Base-by-base conservation (phyloP, 2,329 filamentous ascomycete genomes). In the Aspergillus glaucus region DNA sequence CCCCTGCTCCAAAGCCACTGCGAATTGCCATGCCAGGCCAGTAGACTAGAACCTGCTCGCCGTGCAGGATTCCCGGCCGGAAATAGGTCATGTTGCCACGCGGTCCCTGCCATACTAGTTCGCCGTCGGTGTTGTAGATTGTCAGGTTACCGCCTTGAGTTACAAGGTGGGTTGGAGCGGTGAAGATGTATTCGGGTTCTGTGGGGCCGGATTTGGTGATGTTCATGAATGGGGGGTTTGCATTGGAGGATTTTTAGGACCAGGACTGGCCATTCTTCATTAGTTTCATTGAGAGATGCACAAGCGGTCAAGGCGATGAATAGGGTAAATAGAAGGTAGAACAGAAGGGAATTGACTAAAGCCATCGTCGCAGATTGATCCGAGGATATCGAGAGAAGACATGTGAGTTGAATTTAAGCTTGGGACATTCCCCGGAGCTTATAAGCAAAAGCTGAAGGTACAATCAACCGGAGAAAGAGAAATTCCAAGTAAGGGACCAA, bases 91-190 rank as follows among this genome's bases (percentile, higher is more conserved):
- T 55, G 17, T 55, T 48, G 17, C 47, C 54, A 12, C 44, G 44
- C 5, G 57, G 55, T 3, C 59, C 58, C 39, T 57, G 52, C 54
- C 57, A 64, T 34, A 64, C 51, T 3, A 64, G 54, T n/a, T 62
- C 41, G 36, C 61, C 61, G 30, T 56, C 49, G 24, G 63, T 54
- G 26, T 50, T 43, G 45, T 59, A 62, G 24, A 64, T 63, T 6
- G 52, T 43, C 2, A 59, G 45, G 44, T 55, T 14, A 37, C 51
- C 37, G 12, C 45, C 22, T 26, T 37, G 24, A 32, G 26, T 30
- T 44, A 41, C 30, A 21, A 21, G 19, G n/a, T 32, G 22, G 22
- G 50, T 24, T 26, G 51, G 46, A 28, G 55, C 6, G 42, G 62
- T 30, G 46, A 64, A 62, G 8, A 64, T 41, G 17, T 55, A 58